Conservation (phyloP, 2,329 filamentous ascomycete species). For the Karstenula rhodostoma region DNA sequence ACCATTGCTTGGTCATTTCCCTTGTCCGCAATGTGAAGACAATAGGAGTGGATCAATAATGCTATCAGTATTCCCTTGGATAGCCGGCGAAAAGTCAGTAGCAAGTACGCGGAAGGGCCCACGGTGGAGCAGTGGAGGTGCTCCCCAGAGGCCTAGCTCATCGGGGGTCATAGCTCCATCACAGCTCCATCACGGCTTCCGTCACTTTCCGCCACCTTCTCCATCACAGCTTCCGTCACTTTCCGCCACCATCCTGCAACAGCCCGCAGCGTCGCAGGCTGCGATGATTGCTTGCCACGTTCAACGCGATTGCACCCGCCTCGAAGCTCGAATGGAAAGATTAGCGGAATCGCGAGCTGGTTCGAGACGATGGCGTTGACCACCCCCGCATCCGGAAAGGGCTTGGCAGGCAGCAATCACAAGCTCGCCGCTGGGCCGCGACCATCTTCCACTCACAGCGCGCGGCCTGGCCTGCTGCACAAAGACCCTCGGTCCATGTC, state of each 20-base stretch:
- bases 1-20: neutral
- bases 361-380: slow-evolving; percentile 13
- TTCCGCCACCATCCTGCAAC: slow-evolving; percentile 32
- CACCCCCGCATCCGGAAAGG: slow-evolving; percentile 34
- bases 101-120: neutral
- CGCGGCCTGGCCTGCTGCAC: slow-evolving; percentile 39
- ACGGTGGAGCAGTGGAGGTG: slow-evolving; percentile 1
- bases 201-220: slow-evolving; percentile 33
- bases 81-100: slow-evolving; percentile 5
- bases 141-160: neutral
- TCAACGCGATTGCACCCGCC: neutral
- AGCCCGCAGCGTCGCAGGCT: slow-evolving; percentile 30
- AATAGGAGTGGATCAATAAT: neutral
- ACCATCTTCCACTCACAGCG: slow-evolving; percentile 38
- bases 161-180: slow-evolving; percentile 18
- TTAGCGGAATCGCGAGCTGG: slow-evolving; percentile 29
- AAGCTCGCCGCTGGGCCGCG: slow-evolving; percentile 38
- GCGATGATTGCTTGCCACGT: slow-evolving; percentile 18
- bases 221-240: slow-evolving; percentile 36
- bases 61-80: neutral
- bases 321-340: slow-evolving; percentile 11
- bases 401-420: slow-evolving; percentile 45
- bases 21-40: neutral
- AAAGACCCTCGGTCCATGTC: slow-evolving; percentile 46
- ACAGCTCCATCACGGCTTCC: slow-evolving; percentile 36